phyloP scores from a whole-genome alignment of 2,329 filamentous ascomycete species.

The Cryphonectria nitschkei region DNA sequence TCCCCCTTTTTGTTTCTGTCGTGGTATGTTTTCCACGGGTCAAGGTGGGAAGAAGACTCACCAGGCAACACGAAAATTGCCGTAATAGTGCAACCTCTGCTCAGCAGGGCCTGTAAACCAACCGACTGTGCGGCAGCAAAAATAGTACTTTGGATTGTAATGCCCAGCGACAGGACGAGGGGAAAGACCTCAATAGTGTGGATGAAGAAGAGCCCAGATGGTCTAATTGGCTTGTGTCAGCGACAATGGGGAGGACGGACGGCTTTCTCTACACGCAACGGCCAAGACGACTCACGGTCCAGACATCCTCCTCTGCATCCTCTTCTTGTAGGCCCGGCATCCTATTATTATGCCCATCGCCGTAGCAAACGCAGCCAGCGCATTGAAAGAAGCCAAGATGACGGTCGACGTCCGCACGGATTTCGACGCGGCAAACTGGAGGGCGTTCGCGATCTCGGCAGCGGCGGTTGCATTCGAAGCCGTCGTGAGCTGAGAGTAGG shows the following conservation, averaged over 20 bases:
- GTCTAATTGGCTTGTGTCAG: constrained; percentile 34
- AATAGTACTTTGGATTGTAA: constrained; percentile 60
- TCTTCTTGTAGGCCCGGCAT: constrained; percentile 52
- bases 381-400: constrained; percentile 64
- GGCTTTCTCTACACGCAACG: no score
- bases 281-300: constrained; percentile 20
- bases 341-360: constrained; percentile 61
- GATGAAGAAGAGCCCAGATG: constrained; percentile 48
- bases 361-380: constrained; percentile 59
- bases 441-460: constrained; percentile 50
- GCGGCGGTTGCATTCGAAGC: constrained; percentile 45
- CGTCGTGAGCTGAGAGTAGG: constrained; percentile 30
- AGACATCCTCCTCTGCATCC: constrained; percentile 44
- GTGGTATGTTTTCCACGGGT: neutral
- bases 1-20: neutral
- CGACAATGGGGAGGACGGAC: neutral
- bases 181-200: constrained; percentile 55
- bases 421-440: constrained; percentile 56
- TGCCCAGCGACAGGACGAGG: constrained; percentile 59
- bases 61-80: constrained; percentile 65
- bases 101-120: constrained; percentile 56
- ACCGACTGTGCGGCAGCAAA: constrained; percentile 61
- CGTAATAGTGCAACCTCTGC: constrained; percentile 55
- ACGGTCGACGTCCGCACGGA: constrained; percentile 65
- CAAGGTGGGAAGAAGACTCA: constrained; percentile 38